phyloP scores from a whole-genome alignment of 768 basidiomycete species.

The Phylloporus rhodoxanthus region DNA sequence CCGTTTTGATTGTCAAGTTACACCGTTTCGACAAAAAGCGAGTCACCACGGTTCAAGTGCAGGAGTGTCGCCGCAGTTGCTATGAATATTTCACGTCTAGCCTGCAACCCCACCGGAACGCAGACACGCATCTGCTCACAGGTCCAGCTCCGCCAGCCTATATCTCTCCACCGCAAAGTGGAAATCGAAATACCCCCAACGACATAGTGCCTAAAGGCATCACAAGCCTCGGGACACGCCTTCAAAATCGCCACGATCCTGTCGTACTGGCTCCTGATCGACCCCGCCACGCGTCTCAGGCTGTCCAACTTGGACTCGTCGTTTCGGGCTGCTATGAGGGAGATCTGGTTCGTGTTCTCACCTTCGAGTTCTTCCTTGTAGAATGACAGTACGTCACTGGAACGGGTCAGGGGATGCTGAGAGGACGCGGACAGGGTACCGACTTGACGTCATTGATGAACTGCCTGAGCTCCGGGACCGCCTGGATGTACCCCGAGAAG shows the following conservation, averaged over 20 bases:
- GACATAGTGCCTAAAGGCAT: conserved; percentile 2
- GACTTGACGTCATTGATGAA: conserved; percentile 32
- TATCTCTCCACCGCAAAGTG: conserved; percentile 20
- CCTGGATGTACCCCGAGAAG: conserved; percentile 28
- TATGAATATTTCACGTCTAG: too few relatives aligned
- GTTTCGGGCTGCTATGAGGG: conserved; percentile 22
- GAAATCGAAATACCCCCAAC: conserved; percentile 21
- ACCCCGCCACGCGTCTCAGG: conserved; percentile 16
- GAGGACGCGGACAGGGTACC: conserved; percentile 10
- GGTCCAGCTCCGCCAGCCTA: conserved; percentile 12
- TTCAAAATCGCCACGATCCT: conserved; percentile 19
- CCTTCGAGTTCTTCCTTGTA: conserved; percentile 33
- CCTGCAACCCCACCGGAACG: too few relatives aligned
- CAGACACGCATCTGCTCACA: background rate
- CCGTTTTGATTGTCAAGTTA: too few relatives aligned
- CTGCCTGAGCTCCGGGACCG: conserved; percentile 24
- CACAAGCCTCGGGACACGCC: conserved; percentile 3
- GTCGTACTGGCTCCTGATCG: conserved; percentile 8
- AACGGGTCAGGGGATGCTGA: background rate
- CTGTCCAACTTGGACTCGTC: conserved; percentile 20
- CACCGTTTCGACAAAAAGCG: too few relatives aligned
- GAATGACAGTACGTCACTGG: conserved; percentile 34
- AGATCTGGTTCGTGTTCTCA: conserved; percentile 30
- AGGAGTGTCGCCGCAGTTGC: too few relatives aligned
- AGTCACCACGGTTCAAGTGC: too few relatives aligned